phyloP scores from a whole-genome alignment of 306 rosid species.

The Lathyrus aphaca region DNA sequence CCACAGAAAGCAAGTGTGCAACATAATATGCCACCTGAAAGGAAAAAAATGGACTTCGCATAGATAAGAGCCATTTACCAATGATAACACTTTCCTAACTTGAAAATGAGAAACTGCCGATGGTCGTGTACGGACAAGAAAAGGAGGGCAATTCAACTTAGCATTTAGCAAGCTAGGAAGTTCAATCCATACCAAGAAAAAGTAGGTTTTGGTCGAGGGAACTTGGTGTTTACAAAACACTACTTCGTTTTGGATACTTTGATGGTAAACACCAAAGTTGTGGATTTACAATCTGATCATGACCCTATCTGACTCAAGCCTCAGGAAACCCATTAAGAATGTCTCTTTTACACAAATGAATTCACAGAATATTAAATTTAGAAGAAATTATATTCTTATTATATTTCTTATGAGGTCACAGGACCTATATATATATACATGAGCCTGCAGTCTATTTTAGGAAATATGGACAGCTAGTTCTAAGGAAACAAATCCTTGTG shows the following conservation, averaged over 20 bases:
- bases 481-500: too few relatives aligned
- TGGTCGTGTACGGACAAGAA: neutral
- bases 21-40: neutral
- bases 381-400: too few relatives aligned
- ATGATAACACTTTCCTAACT: neutral
- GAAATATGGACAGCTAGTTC: too few relatives aligned
- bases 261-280: neutral
- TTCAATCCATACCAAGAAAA: neutral
- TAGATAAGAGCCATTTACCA: neutral
- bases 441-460: too few relatives aligned
- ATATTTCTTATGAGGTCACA: too few relatives aligned
- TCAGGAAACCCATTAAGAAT: neutral
- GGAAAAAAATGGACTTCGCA: neutral
- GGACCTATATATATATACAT: too few relatives aligned
- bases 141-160: neutral
- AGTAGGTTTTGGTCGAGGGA: neutral
- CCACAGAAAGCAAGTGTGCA: neutral
- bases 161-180: constrained; percentile 6
- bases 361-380: too few relatives aligned
- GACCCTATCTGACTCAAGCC: neutral
- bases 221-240: neutral
- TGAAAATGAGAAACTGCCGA: too few relatives aligned
- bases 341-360: neutral
- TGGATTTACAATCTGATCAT: neutral
- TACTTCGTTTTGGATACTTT: neutral